Evolutionary conservation across 495 filamentous ascomycete genomes (phyloP).

Genomic region (Talaromyces borbonicus): DNA sequence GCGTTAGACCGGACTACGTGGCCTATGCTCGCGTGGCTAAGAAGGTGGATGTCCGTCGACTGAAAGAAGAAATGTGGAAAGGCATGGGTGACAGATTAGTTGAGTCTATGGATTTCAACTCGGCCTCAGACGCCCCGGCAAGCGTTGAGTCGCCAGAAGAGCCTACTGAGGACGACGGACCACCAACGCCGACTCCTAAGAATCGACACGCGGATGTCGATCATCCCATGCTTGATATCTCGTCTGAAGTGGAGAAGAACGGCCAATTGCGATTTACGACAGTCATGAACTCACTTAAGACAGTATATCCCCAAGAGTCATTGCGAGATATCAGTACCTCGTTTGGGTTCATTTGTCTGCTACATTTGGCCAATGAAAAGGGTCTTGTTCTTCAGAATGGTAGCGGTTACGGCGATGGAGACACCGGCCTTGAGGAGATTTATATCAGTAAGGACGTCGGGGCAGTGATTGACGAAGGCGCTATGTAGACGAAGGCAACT

Average conservation of each 20-base stretch:
- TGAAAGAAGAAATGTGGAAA: conserved; percentile 96
- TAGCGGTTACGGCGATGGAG: conserved; percentile 21
- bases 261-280: conserved; percentile 68
- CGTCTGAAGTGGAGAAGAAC: conserved; percentile 17
- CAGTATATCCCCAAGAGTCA: conserved; percentile 70
- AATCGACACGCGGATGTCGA: conserved; percentile 6
- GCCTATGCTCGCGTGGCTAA: conserved; percentile 94
- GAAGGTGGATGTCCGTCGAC: conserved; percentile 92
- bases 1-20: conserved; percentile 86
- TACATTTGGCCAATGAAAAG: conserved; percentile 97
- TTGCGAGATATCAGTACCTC: conserved; percentile 95
- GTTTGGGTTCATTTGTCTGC: conserved; percentile 92
- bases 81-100: conserved; percentile 55
- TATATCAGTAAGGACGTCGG: conserved; percentile 30
- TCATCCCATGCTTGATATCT: conserved; percentile 11
- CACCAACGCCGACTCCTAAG: conserved; percentile 26
- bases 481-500: conserved; percentile 15
- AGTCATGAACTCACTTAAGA: conserved; percentile 80
- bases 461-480: conserved; percentile 32
- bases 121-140: conserved; percentile 19
- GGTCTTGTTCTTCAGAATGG: conserved; percentile 59
- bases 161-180: conserved; percentile 19
- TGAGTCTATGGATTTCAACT: conserved; percentile 24
- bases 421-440: conserved; percentile 32
- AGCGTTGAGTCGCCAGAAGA: conserved; percentile 17